phyloP scores from a whole-genome alignment of 192 early-diverging fungal species.

The Gigaspora rosea region DNA sequence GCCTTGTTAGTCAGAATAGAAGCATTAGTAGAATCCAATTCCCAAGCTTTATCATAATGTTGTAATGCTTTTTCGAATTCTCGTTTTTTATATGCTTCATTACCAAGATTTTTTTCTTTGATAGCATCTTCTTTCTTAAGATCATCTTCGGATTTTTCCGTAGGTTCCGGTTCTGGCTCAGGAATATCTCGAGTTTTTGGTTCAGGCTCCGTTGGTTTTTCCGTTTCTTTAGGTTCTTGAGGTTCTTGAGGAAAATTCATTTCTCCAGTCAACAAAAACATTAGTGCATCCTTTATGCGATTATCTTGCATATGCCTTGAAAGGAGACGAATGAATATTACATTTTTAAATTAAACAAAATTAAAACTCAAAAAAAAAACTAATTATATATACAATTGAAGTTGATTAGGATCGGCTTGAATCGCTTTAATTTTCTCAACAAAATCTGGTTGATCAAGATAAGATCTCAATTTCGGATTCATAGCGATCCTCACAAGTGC shows the following conservation, averaged over 20 bases:
- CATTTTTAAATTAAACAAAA: neutral
- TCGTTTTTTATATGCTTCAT: constrained; percentile 89
- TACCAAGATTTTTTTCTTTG: constrained; percentile 85
- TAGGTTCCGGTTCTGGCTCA: constrained; percentile 39
- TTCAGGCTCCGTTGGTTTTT: constrained; percentile 41
- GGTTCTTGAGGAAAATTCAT: constrained; percentile 45
- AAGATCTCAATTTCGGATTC: constrained; percentile 76
- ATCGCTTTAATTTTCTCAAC: constrained; percentile 72
- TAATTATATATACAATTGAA: constrained; percentile 56
- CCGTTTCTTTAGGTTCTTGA: neutral
- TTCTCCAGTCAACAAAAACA: constrained; percentile 67
- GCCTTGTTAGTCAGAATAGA: constrained; percentile 97
- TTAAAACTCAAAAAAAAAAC: neutral
- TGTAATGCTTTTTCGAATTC: constrained; percentile 85
- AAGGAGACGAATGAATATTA: neutral
- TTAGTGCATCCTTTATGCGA: constrained; percentile 76
- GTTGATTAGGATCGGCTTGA: constrained; percentile 69
- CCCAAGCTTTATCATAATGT: constrained; percentile 90
- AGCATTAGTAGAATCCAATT: constrained; percentile 86
- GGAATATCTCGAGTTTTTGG: constrained; percentile 46
- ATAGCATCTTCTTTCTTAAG: constrained; percentile 66
- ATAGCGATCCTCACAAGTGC: constrained; percentile 75
- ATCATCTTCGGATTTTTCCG: constrained; percentile 58
- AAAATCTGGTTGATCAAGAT: constrained; percentile 77
- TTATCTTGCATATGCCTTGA: constrained; percentile 64